Conservation (phyloP, 2,329 filamentous ascomycete species). For the Venturia carpophila region DNA sequence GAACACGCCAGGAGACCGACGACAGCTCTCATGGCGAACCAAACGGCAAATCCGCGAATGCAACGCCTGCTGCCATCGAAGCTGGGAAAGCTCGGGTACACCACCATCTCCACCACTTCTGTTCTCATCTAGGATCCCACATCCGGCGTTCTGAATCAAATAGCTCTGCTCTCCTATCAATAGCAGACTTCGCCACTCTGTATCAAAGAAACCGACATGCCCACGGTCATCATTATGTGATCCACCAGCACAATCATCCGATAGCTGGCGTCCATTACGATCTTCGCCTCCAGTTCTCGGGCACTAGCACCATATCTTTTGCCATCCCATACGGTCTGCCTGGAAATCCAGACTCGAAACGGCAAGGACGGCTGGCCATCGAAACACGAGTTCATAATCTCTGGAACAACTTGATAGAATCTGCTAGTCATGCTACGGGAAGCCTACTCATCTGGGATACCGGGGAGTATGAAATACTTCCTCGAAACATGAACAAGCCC, state of each 20-base stretch:
- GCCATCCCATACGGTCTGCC: too few relatives aligned
- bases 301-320: too few relatives aligned
- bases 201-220: constrained; percentile 42
- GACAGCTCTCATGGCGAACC: not conserved
- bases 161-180: constrained; percentile 31
- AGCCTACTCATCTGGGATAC: constrained; percentile 41
- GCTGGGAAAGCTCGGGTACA: constrained; percentile 42
- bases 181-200: constrained; percentile 37
- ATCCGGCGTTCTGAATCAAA: constrained; percentile 20
- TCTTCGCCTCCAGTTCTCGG: constrained; percentile 45
- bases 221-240: constrained; percentile 50
- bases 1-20: not conserved
- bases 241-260: constrained; percentile 68
- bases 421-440: constrained; percentile 29
- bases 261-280: constrained; percentile 62
- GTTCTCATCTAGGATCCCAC: constrained; percentile 32
- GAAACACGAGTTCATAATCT: too few relatives aligned
- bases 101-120: constrained; percentile 44
- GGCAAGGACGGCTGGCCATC: too few relatives aligned
- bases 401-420: too few relatives aligned
- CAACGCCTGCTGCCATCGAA: constrained; percentile 33
- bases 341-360: too few relatives aligned
- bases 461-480: constrained; percentile 36
- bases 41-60: not conserved
- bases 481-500: constrained; percentile 21